Conservation (phyloP, 2,329 filamentous ascomycete species). For the Dactylellina sp. region DNA sequence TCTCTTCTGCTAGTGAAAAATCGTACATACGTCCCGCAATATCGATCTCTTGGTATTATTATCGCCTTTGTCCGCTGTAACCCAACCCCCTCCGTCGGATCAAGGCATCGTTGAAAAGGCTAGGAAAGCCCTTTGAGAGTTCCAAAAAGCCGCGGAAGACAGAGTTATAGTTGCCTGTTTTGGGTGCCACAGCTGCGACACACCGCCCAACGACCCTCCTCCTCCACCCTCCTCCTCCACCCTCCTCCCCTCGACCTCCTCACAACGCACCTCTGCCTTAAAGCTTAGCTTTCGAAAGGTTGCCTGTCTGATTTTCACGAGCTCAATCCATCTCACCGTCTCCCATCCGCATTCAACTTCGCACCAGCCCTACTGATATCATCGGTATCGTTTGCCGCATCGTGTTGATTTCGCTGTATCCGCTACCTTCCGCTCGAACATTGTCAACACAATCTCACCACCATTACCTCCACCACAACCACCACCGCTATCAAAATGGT, state of each 20-base stretch:
- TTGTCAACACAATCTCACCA: not conserved
- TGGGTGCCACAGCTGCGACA: not conserved
- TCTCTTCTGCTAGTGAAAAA: no score
- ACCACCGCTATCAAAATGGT: constrained; percentile 12
- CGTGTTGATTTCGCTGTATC: constrained; percentile 9
- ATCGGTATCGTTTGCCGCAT: not conserved
- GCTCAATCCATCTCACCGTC: constrained; percentile 44
- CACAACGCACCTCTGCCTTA: not conserved
- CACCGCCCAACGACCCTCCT: not conserved
- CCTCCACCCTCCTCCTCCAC: constrained; percentile 1
- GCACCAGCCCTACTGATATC: not conserved
- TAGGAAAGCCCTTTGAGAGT: not conserved
- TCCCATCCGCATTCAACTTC: not conserved
- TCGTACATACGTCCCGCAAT: not conserved
- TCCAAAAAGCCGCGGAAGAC: constrained; percentile 45
- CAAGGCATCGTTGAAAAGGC: not conserved
- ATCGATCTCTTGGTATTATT: not conserved
- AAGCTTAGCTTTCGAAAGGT: not conserved
- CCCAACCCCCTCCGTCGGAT: constrained; percentile 4
- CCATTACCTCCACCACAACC: constrained; percentile 5
- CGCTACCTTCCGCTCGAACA: constrained; percentile 6
- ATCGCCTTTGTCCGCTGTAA: not conserved
- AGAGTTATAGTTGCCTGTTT: constrained; percentile 31
- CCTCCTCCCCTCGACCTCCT: not conserved
- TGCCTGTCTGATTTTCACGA: constrained; percentile 1